Percentiles rank a stretch among this genome's conserved stretches.
Conservation (phyloP, 345 rosid genomes). For the Gossypium stocksii region DNA sequence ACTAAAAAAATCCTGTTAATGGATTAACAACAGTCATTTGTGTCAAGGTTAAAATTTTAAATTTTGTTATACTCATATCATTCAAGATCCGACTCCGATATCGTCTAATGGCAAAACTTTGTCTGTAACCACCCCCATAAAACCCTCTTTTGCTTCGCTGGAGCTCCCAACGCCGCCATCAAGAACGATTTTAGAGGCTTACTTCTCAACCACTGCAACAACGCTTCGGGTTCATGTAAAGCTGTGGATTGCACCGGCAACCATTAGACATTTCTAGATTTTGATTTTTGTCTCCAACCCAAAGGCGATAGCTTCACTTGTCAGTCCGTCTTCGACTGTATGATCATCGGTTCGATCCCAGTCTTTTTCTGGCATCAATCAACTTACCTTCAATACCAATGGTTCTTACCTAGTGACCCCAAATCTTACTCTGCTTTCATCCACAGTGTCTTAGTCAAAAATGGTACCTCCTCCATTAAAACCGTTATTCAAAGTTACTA, state of each 20-base stretch:
- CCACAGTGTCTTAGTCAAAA: slow-evolving; percentile 65
- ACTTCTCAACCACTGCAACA: slow-evolving; percentile 55
- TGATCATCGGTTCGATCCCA: slow-evolving; percentile 94
- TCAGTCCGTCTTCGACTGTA: slow-evolving; percentile 84
- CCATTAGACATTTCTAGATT: slow-evolving; percentile 63
- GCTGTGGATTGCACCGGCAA: slow-evolving; percentile 57
- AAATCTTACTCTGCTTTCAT: slow-evolving; percentile 73
- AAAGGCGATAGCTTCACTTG: slow-evolving; percentile 95
- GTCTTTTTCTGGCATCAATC: slow-evolving; percentile 88
- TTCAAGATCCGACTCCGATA: slow-evolving; percentile 62
- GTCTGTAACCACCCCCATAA: slow-evolving; percentile 52
- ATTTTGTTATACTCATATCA: too few relatives aligned
- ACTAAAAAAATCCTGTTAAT: too few relatives aligned
- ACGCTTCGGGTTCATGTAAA: slow-evolving; percentile 45
- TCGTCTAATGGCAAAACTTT: slow-evolving; percentile 74
- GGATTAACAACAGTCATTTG: too few relatives aligned
- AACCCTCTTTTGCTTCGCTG: slow-evolving; percentile 83
- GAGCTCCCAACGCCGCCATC: slow-evolving; percentile 58
- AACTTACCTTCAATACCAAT: slow-evolving; percentile 79
- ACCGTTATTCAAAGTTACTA: slow-evolving; percentile 58
- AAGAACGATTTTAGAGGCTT: slow-evolving; percentile 73
- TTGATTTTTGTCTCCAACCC: slow-evolving; percentile 86
- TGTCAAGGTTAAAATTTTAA: too few relatives aligned
- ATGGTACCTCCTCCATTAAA: slow-evolving; percentile 60
- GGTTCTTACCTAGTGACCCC: slow-evolving; percentile 77